Evolutionary conservation across 2,329 filamentous ascomycete species (phyloP), one percentile per base, ranked within the genome.

Genomic region (Ceratocystis lukuohia): DNA sequence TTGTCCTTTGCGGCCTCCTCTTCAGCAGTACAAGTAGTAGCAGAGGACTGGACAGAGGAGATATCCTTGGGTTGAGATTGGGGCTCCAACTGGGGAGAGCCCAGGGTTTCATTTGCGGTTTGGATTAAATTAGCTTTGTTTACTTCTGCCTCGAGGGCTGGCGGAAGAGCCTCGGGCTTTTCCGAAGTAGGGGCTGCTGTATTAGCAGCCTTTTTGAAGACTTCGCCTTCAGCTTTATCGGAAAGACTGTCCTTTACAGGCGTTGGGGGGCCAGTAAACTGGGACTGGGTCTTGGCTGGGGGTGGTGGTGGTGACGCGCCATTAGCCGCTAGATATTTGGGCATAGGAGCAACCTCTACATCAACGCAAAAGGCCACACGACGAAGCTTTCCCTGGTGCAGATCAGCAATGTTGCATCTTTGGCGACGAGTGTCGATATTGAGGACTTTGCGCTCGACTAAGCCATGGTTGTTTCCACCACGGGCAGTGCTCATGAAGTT

Each of bases 351-450:
- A 72, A 99, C 96, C 75, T 99, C 94, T 3, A 99, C 92, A 72
- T 99, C 94, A 2, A 99, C 94, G 71, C 90, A 96, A 73, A 99
- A 99, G 0, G 93, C 89, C 0, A 99, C 94, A 65, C 91, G 85
- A 65, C 91, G 84, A 68, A 99, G 76, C 74, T 94, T 96, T 62
- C 84, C 84, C 71, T 87, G 84, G 70, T 91, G 86, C 61, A 99
- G 79, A 70, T 96, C 92, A 3, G 84, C 79, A 37, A 97, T 84
- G 28, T 84, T 81, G 74, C 91, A 96, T 69, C 94, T 80, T 72
- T 93, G 86, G 53, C 94, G 84, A 70, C 87, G 82, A 7, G 79
- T 84, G 73, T 97, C 91, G 57, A 96, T 81, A 72, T 99, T 99
- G 77, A 97, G 78, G 6, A 96, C 81, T 70, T 80, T 85, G 62